Evolutionary conservation across 768 basidiomycete species (phyloP).

Genomic region (Psilocybe sp.): DNA sequence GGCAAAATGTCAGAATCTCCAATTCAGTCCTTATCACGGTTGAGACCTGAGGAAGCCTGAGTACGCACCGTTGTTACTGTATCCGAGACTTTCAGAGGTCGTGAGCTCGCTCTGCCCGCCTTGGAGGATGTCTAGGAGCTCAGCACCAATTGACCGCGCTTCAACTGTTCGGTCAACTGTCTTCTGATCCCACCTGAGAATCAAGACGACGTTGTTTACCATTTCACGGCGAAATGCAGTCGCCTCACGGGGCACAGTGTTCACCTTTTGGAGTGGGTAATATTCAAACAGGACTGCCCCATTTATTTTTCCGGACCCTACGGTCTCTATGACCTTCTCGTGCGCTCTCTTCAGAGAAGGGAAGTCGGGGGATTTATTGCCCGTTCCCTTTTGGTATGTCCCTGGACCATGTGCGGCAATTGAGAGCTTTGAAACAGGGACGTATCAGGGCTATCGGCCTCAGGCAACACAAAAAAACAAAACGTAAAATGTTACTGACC

Average conservation of each 20-base stretch:
- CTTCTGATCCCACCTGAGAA: constrained; percentile 33
- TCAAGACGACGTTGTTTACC: constrained; percentile 30
- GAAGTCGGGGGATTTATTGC: constrained; percentile 25
- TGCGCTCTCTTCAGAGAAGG: constrained; percentile 26
- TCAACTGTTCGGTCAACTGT: constrained; percentile 25
- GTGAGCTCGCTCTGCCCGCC: constrained; percentile 26
- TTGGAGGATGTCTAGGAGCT: constrained; percentile 28
- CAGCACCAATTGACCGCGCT: constrained; percentile 26
- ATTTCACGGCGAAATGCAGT: constrained; percentile 41
- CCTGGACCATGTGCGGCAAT: constrained; percentile 32
- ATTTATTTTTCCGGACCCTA: constrained; percentile 25
- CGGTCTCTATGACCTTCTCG: constrained; percentile 23
- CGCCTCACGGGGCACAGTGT: constrained; percentile 26
- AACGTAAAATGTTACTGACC: constrained; percentile 22
- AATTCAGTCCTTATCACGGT: no score
- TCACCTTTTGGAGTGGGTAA: constrained; percentile 35
- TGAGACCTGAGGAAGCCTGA: background rate
- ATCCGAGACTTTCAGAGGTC: constrained; percentile 28
- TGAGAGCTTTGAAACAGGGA: constrained; percentile 29
- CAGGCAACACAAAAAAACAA: background rate
- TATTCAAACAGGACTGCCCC: constrained; percentile 38
- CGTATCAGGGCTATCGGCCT: background rate
- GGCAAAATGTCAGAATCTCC: background rate
- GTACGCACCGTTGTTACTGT: constrained; percentile 43
- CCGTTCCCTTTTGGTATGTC: constrained; percentile 41